phyloP scores from a whole-genome alignment of 306 rosid genomes.

The Citrullus mucosospermus region DNA sequence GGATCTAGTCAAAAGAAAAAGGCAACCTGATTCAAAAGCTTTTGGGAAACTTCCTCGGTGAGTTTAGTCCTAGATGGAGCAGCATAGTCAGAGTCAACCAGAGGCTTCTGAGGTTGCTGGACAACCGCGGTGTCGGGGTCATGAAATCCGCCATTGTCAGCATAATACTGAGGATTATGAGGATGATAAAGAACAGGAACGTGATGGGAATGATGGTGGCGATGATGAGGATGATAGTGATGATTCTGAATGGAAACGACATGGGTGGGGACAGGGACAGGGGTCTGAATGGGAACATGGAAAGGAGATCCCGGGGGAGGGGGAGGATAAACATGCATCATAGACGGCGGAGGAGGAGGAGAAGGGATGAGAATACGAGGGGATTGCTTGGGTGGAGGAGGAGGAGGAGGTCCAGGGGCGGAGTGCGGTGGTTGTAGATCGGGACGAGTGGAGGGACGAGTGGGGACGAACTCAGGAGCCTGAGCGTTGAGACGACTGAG shows the following conservation, averaged over 20 bases:
- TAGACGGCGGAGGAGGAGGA: conserved; percentile 29
- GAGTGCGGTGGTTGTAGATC: conserved; percentile 24
- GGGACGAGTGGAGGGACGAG: conserved; percentile 37
- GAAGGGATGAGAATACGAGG: conserved; percentile 26
- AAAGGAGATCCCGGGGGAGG: conserved; percentile 35
- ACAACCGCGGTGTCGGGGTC: conserved; percentile 25
- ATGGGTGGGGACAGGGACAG: conserved; percentile 27
- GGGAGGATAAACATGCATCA: conserved; percentile 33
- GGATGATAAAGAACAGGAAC: conserved; percentile 41
- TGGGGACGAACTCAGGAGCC: conserved; percentile 80
- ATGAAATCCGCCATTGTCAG: conserved; percentile 19
- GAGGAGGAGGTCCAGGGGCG: conserved; percentile 16
- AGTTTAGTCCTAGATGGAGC: conserved; percentile 42
- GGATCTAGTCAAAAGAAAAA: not conserved
- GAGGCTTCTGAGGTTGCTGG: conserved; percentile 30
- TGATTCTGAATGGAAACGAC: conserved; percentile 32
- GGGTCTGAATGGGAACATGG: conserved; percentile 45
- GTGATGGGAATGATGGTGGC: conserved; percentile 22
- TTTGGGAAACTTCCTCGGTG: conserved; percentile 52
- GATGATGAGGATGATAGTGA: conserved; percentile 24
- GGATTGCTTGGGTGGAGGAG: conserved; percentile 22
- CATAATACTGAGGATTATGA: conserved; percentile 29
- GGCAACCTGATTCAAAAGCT: conserved; percentile 75
- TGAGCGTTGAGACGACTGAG: conserved; percentile 82
- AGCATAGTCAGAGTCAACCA: conserved; percentile 32